Percentiles rank a stretch among this genome's conserved stretches.
These are phyloP conservation scores for Alternaria incomplexa DNA, from an alignment of 2,329 filamentous ascomycete species.

Conservation along the genomic window DNA sequence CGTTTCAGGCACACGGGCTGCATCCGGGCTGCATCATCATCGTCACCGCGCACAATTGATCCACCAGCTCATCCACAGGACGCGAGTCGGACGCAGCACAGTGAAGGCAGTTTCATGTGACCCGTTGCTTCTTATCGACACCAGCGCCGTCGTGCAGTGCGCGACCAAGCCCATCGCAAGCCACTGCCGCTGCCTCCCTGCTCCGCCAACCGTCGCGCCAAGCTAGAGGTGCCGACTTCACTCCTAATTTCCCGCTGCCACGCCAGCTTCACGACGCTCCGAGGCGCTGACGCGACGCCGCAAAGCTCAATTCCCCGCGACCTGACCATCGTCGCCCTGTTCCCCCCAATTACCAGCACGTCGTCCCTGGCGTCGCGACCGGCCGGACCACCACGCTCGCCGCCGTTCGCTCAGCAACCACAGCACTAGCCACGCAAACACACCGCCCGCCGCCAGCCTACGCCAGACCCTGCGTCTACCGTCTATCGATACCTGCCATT, in stretches of 20 bases:
- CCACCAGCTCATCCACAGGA: constrained; percentile 1
- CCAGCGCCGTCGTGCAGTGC: constrained; percentile 15
- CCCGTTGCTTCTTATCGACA: background rate
- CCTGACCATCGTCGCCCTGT: constrained; percentile 7
- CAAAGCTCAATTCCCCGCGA: constrained; percentile 10
- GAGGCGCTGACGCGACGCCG: constrained; percentile 27
- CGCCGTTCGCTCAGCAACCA: constrained; percentile 24
- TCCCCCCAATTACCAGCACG: background rate
- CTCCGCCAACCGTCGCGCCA: constrained; percentile 40
- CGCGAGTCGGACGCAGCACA: background rate
- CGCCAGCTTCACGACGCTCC: constrained; percentile 29
- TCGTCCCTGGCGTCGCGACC: background rate
- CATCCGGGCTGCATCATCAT: background rate
- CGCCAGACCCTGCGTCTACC: constrained; percentile 13
- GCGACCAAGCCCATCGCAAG: constrained; percentile 25
- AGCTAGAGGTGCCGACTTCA: constrained; percentile 35
- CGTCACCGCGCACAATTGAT: constrained; percentile 7
- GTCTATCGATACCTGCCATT: constrained; percentile 30
- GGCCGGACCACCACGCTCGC: background rate
- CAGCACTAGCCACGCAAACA: constrained; percentile 9
- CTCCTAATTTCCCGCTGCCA: constrained; percentile 43
- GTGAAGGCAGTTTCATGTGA: constrained; percentile 4
- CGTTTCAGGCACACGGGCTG: constrained; percentile 18
- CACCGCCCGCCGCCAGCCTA: constrained; percentile 25
- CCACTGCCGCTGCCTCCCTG: constrained; percentile 29